Percentiles rank a stretch among this genome's conserved stretches.
Evolutionary conservation across 768 basidiomycete species (phyloP).

Genomic region (Postia placenta): DNA sequence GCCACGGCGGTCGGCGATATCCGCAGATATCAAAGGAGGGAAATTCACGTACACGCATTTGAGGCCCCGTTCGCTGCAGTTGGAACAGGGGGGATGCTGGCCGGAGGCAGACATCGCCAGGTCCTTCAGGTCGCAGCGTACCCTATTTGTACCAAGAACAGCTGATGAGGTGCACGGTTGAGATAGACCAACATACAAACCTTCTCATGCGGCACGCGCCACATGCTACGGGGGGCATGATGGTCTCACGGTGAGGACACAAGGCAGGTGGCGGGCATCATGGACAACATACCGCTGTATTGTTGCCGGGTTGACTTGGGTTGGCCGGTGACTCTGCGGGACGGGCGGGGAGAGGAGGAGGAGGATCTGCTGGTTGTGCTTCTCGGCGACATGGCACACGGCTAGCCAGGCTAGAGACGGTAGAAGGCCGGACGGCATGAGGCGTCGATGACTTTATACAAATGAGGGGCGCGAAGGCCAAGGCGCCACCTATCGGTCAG

Average conservation of each 20-base stretch:
- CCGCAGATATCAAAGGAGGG: conserved; percentile 5
- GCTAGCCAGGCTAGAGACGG: conserved; percentile 21
- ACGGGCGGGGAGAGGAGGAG: conserved; percentile 14
- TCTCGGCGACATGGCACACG: conserved; percentile 47
- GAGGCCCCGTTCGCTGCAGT: conserved; percentile 82
- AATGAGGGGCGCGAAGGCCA: conserved; percentile 9
- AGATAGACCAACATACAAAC: too few species aligned
- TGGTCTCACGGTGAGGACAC: conserved; percentile 29
- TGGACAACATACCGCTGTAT: conserved; percentile 18
- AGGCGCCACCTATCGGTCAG: conserved; percentile 7
- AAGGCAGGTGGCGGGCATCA: conserved; percentile 1
- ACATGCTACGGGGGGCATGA: conserved; percentile 72
- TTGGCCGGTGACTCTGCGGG: conserved; percentile 18
- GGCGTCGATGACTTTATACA: conserved; percentile 11
- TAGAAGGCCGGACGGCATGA: conserved; percentile 18
- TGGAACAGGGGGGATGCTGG: conserved; percentile 61
- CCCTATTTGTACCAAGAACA: conserved; percentile 37
- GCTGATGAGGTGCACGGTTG: neutral
- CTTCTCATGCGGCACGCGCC: conserved; percentile 89
- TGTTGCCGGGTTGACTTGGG: conserved; percentile 21
- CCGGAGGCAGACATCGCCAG: conserved; percentile 43
- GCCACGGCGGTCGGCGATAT: too few species aligned
- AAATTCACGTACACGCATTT: conserved; percentile 80
- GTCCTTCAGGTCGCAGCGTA: conserved; percentile 92
- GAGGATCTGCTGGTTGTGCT: conserved; percentile 12